Evolutionary conservation across 257 asterid species (phyloP).

Genomic region (Thymus quinquecostatus): DNA sequence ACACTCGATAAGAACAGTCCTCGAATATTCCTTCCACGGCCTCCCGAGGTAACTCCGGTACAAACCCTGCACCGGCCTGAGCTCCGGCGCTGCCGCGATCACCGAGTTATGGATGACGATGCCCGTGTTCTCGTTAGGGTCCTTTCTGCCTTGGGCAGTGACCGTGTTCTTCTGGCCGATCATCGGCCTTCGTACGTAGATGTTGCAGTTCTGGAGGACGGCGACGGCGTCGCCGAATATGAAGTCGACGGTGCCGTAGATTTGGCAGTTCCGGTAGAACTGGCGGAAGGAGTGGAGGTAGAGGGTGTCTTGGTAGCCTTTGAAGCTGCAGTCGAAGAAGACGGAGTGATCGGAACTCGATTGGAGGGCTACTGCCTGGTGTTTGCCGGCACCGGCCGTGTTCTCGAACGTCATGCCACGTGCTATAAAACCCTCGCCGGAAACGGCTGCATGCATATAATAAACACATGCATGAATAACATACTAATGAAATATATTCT

Average conservation of each 20-base stretch:
- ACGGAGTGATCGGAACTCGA: slow-evolving; percentile 57
- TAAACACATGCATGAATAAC: neutral
- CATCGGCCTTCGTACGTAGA: slow-evolving; percentile 45
- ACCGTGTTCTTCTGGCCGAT: slow-evolving; percentile 44
- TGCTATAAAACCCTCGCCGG: slow-evolving; percentile 60
- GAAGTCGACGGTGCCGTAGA: slow-evolving; percentile 64
- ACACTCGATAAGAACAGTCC: slow-evolving; percentile 45
- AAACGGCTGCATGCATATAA: slow-evolving; percentile 41
- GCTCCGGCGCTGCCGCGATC: slow-evolving; percentile 40
- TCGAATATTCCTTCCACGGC: slow-evolving; percentile 63
- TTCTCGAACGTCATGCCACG: slow-evolving; percentile 64
- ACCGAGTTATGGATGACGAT: slow-evolving; percentile 50
- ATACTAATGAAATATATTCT: too few relatives aligned
- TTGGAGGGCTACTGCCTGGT: slow-evolving; percentile 73
- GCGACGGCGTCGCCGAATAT: slow-evolving; percentile 64
- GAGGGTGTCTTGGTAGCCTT: slow-evolving; percentile 71
- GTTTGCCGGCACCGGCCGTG: slow-evolving; percentile 65
- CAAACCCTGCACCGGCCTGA: neutral
- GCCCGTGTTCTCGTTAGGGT: slow-evolving; percentile 58
- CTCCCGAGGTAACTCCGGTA: slow-evolving; percentile 52
- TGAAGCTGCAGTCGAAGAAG: slow-evolving; percentile 63
- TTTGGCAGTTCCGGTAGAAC: slow-evolving; percentile 58
- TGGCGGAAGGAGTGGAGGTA: slow-evolving; percentile 57
- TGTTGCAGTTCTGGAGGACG: slow-evolving; percentile 55
- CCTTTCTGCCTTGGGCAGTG: slow-evolving; percentile 60